Evolutionary conservation across 805 yeast genomes (phyloP).

Genomic region (Ogataea pini): DNA sequence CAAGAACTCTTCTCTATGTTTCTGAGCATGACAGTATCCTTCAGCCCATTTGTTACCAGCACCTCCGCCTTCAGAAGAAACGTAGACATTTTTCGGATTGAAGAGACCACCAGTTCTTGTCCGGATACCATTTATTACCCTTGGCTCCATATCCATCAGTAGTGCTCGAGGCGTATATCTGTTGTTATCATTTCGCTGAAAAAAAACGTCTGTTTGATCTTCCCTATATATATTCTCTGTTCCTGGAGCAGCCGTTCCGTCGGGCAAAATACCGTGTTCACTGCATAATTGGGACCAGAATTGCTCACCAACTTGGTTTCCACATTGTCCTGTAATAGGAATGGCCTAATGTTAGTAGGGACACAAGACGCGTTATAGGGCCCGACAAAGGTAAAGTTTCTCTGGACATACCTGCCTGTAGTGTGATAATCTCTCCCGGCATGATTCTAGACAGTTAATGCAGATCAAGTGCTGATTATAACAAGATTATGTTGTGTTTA

Average conservation of each 20-base stretch:
- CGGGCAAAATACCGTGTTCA: conserved; percentile 81
- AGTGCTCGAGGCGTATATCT: conserved; percentile 88
- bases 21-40: conserved; percentile 77
- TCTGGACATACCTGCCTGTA: conserved; percentile 61
- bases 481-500: background rate
- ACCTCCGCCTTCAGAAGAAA: conserved; percentile 81
- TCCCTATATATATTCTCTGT: conserved; percentile 41
- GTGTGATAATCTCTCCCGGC: conserved; percentile 67
- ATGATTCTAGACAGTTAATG: conserved; percentile 16
- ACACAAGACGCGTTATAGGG: too few relatives aligned
- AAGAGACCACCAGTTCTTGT: conserved; percentile 58
- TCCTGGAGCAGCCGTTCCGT: conserved; percentile 52
- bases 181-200: conserved; percentile 65
- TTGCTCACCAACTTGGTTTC: conserved; percentile 90
- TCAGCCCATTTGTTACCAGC: conserved; percentile 97
- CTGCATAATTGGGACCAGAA: conserved; percentile 88
- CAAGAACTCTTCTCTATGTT: conserved; percentile 67
- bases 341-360: background rate
- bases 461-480: background rate
- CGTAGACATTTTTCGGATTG: conserved; percentile 79
- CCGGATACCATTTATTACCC: conserved; percentile 68
- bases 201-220: conserved; percentile 84
- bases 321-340: conserved; percentile 76
- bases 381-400: too few relatives aligned
- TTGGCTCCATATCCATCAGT: conserved; percentile 85